phyloP scores from a whole-genome alignment of 23 red algal genomes.

The Chondrus crispus region DNA sequence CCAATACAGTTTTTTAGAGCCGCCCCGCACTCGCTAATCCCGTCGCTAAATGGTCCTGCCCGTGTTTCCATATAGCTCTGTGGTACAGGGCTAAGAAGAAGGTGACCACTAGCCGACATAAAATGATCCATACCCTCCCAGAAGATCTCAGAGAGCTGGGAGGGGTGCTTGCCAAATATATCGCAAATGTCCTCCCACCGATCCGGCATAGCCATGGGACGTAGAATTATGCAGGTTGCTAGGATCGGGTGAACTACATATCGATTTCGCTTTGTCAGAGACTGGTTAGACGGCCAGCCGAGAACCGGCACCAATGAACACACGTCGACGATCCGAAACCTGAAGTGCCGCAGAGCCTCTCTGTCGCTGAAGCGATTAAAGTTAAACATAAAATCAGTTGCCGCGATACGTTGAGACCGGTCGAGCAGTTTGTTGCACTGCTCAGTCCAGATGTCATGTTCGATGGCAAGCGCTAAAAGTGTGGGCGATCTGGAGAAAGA shows the following conservation, averaged over 20 bases:
- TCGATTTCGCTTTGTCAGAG: neutral
- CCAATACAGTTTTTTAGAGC: neutral
- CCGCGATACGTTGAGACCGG: neutral
- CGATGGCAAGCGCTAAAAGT: neutral
- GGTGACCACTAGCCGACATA: neutral
- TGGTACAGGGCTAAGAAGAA: neutral
- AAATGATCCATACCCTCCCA: neutral
- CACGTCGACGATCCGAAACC: neutral
- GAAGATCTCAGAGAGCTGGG: slow-evolving; percentile 42
- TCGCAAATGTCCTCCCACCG: neutral
- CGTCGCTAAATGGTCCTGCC: neutral
- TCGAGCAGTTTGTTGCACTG: no score
- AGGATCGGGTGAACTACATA: neutral
- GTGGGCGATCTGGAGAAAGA: neutral
- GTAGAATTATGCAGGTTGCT: neutral
- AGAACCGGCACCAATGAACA: neutral
- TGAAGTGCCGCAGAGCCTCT: neutral
- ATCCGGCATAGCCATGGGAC: neutral
- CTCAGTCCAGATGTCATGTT: neutral
- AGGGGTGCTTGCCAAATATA: neutral
- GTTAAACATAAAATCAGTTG: slow-evolving; percentile 7
- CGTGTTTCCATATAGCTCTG: neutral
- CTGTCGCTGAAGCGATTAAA: slow-evolving; percentile 5
- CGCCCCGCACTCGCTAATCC: neutral
- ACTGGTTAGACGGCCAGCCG: neutral